Conservation (phyloP, 805 yeast species). For the Suhomyces pyralidae region DNA sequence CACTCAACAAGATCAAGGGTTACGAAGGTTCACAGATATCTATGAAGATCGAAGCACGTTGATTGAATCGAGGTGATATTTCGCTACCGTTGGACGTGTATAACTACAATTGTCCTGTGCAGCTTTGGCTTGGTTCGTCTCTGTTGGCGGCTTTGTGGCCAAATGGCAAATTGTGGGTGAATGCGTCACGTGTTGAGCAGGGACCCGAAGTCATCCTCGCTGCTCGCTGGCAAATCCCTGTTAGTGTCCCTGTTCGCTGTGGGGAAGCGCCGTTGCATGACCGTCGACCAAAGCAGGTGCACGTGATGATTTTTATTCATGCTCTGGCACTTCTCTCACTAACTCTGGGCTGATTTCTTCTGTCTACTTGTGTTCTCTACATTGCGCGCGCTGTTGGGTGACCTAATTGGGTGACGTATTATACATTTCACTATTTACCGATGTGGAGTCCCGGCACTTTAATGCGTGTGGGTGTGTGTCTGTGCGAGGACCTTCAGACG, state of each 20-base stretch:
- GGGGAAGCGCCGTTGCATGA: not conserved
- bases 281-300: not conserved
- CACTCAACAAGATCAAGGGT: not conserved
- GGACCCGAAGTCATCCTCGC: not conserved
- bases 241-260: not conserved
- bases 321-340: too few relatives aligned
- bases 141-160: not conserved
- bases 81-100: not conserved
- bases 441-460: not conserved
- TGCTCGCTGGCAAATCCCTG: not conserved
- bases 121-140: not conserved
- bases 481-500: not conserved
- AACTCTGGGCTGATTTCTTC: not conserved
- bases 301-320: not conserved
- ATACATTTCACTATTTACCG: not conserved
- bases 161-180: not conserved
- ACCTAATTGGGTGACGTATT: not conserved
- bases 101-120: not conserved
- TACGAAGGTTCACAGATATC: not conserved
- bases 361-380: not conserved
- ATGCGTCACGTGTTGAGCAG: not conserved
- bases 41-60: not conserved
- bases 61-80: not conserved
- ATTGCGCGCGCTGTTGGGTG: not conserved
- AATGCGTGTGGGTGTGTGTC: not conserved